A percentile compares a stretch with the other conserved stretches of the same genome.
Evolutionary conservation across 2,329 filamentous ascomycete species (phyloP).

Genomic region (Phoma herbarum): DNA sequence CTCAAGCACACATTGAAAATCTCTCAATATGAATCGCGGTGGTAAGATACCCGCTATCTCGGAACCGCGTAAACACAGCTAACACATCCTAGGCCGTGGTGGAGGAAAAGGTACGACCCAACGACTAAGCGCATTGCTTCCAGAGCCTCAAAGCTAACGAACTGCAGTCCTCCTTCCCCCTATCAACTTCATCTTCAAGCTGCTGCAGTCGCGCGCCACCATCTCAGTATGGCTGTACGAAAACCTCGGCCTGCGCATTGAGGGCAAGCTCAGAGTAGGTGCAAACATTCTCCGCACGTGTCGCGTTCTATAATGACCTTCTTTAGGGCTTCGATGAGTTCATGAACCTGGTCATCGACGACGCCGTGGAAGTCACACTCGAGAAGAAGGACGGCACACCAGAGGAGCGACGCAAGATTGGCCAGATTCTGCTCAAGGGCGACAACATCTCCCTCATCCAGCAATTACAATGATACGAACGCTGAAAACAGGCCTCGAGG

Average conservation of each 20-base stretch:
- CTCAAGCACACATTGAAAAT: neutral
- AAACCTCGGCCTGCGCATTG: constrained; percentile 91
- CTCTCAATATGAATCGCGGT: constrained; percentile 16
- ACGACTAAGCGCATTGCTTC: constrained; percentile 13
- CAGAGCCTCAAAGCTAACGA: constrained; percentile 14
- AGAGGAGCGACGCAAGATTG: constrained; percentile 79
- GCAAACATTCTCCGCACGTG: neutral
- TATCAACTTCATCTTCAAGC: constrained; percentile 93
- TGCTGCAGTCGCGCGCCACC: constrained; percentile 82
- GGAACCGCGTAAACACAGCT: constrained; percentile 24
- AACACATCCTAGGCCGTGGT: constrained; percentile 62
- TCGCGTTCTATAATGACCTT: constrained; percentile 26
- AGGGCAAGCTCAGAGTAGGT: constrained; percentile 91
- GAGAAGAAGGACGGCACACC: constrained; percentile 76
- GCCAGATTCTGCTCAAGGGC: constrained; percentile 86
- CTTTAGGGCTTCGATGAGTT: constrained; percentile 95
- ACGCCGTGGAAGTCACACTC: constrained; percentile 90
- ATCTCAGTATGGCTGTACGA: constrained; percentile 98
- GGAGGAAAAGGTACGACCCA: constrained; percentile 54
- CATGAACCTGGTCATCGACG: constrained; percentile 97
- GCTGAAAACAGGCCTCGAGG: constrained; percentile 1
- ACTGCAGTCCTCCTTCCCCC: constrained; percentile 71
- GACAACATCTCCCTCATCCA: constrained; percentile 87
- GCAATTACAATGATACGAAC: constrained; percentile 37
- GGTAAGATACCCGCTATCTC: constrained; percentile 3